Percentiles rank a stretch among this genome's conserved stretches.
These are phyloP conservation scores for Pseudopyricularia javanii DNA, from an alignment of 2,329 filamentous ascomycete species.

Conservation along the genomic window DNA sequence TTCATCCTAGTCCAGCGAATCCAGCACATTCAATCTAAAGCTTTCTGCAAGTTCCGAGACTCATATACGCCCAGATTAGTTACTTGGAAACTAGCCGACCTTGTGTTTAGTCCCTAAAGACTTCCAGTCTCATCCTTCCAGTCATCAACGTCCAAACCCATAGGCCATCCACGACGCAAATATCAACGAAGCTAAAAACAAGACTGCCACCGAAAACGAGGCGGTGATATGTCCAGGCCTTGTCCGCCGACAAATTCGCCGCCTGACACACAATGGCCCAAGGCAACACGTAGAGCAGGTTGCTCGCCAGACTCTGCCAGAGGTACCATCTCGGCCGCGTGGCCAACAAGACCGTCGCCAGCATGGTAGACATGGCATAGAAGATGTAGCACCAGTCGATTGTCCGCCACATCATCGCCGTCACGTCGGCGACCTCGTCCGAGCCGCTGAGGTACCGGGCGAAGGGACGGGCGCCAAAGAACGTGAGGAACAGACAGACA, in stretches of 20 bases:
- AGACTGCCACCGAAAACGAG: constrained; percentile 57
- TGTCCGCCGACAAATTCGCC: constrained; percentile 29
- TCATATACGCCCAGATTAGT: too few relatives aligned
- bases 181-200: constrained; percentile 51
- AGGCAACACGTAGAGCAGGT: constrained; percentile 55
- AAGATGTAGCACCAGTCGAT: constrained; percentile 59
- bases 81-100: not conserved
- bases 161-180: constrained; percentile 33
- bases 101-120: constrained; percentile 5
- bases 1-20: too few relatives aligned
- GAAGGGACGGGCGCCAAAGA: constrained; percentile 46
- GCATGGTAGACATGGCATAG: constrained; percentile 52
- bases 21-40: too few relatives aligned
- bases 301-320: constrained; percentile 53
- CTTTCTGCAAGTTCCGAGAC: too few relatives aligned
- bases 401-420: constrained; percentile 51
- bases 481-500: constrained; percentile 48
- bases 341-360: constrained; percentile 52
- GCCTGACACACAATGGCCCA: constrained; percentile 54
- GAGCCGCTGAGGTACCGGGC: constrained; percentile 49
- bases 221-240: constrained; percentile 56
- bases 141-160: constrained; percentile 39
- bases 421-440: constrained; percentile 43
- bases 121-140: constrained; percentile 28
- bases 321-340: constrained; percentile 56